These are phyloP conservation scores for Pseudogymnoascus sp. DNA, from an alignment of 2,329 filamentous ascomycete genomes.

Conservation along the genomic window DNA sequence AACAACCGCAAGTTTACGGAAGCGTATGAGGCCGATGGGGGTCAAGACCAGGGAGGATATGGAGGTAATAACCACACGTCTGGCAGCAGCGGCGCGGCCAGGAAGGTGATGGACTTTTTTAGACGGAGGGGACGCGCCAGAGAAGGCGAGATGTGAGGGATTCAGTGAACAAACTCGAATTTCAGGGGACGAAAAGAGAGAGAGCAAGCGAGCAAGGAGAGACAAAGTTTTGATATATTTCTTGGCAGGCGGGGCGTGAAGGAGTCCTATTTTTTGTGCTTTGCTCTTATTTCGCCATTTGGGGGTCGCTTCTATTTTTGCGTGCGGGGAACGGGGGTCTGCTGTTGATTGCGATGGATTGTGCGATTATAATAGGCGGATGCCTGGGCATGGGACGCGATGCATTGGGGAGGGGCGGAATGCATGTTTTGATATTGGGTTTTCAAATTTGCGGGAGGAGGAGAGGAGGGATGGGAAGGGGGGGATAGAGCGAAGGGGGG, in stretches of 20 bases:
- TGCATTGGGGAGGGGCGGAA: conserved; percentile 5
- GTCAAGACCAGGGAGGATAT: conserved; percentile 55
- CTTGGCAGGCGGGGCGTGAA: conserved; percentile 7
- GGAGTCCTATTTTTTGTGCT: conserved; percentile 5
- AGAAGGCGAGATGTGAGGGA: conserved; percentile 40
- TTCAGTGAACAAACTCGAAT: neutral
- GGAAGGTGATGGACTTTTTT: conserved; percentile 98
- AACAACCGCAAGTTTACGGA: conserved; percentile 80
- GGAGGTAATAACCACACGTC: conserved; percentile 52
- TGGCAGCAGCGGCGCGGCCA: conserved; percentile 78
- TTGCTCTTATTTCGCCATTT: conserved; percentile 3
- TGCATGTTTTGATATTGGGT: conserved; percentile 3
- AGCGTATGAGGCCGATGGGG: conserved; percentile 72
- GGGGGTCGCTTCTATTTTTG: neutral
- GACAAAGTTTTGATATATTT: conserved; percentile 8
- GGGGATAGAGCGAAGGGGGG: neutral
- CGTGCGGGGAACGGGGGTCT: neutral
- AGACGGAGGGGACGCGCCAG: conserved; percentile 73
- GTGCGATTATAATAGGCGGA: conserved; percentile 4
- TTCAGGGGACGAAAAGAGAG: neutral
- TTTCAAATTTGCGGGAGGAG: neutral
- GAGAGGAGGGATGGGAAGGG: neutral
- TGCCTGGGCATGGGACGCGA: conserved; percentile 7
- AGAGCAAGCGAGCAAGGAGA: neutral
- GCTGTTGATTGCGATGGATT: neutral